A percentile compares a stretch with the other conserved stretches of the same genome.
Conservation (phyloP, 1,284 basidiomycete genomes). For the Ceratobasidium sp. region DNA sequence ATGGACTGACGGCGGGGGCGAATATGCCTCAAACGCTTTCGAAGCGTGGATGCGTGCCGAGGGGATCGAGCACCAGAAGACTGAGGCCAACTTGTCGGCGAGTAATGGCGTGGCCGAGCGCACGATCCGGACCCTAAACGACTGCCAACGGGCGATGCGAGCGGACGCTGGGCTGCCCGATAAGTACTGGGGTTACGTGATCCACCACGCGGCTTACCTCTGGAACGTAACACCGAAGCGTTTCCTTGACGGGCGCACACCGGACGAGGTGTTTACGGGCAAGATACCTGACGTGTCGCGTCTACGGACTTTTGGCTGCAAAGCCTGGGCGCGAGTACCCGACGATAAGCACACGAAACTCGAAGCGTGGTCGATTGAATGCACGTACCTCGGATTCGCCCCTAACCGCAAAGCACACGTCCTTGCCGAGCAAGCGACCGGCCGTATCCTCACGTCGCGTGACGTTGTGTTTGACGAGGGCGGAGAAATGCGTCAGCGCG, state of each 20-base stretch:
- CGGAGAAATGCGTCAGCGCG: not conserved
- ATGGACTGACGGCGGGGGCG: constrained; percentile 52
- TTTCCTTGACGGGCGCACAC: constrained; percentile 17
- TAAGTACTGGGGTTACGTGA: constrained; percentile 26
- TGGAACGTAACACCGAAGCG: constrained; percentile 29
- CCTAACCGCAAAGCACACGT: constrained; percentile 23
- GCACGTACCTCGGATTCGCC: constrained; percentile 11
- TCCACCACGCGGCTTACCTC: constrained; percentile 14
- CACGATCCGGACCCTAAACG: constrained; percentile 20
- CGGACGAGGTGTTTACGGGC: constrained; percentile 18
- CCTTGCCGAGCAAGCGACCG: not conserved
- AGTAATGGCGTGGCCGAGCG: constrained; percentile 32
- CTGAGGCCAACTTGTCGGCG: constrained; percentile 27
- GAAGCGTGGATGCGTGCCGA: constrained; percentile 40
- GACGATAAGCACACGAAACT: constrained; percentile 28
- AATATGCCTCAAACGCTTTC: constrained; percentile 49
- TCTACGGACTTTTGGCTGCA: constrained; percentile 27
- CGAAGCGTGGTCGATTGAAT: constrained; percentile 4
- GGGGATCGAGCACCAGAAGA: constrained; percentile 52
- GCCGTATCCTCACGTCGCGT: constrained; percentile 12
- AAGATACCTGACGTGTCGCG: constrained; percentile 17
- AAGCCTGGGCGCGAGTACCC: constrained; percentile 24
- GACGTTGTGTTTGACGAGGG: constrained; percentile 32
- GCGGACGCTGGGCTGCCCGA: constrained; percentile 8
- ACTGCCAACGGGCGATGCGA: constrained; percentile 15